Conservation (phyloP, 1,284 basidiomycete genomes). For the Phylloporus gajari region DNA sequence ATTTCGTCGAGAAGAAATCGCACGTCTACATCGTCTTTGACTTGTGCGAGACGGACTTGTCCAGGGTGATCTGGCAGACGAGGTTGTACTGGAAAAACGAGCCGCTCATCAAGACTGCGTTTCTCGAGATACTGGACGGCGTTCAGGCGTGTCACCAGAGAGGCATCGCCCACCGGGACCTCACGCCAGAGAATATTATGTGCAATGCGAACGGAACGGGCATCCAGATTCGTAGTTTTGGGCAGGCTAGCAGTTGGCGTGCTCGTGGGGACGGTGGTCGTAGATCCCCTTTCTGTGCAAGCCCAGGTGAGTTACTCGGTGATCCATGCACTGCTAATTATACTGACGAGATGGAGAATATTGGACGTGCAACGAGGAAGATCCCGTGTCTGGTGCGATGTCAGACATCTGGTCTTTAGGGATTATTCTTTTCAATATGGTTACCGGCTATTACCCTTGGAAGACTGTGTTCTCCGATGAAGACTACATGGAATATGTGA, state of each 20-base stretch:
- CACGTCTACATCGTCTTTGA: conserved; percentile 68
- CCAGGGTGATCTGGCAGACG: conserved; percentile 57
- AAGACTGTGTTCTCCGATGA: conserved; percentile 80
- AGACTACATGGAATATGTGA: conserved; percentile 75
- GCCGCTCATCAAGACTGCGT: conserved; percentile 67
- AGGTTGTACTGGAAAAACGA: conserved; percentile 58
- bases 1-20: conserved; percentile 61
- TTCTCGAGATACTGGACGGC: conserved; percentile 82
- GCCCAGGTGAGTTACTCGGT: conserved; percentile 63
- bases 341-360: conserved; percentile 62
- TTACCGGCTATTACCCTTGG: conserved; percentile 91
- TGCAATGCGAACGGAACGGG: conserved; percentile 65
- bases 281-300: conserved; percentile 84
- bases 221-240: conserved; percentile 84
- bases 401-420: conserved; percentile 94
- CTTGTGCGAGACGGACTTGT: conserved; percentile 69
- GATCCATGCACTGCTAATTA: background rate
- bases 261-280: conserved; percentile 78
- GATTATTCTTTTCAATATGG: conserved; percentile 85
- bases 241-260: conserved; percentile 75
- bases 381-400: conserved; percentile 60
- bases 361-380: conserved; percentile 35
- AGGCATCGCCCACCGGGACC: conserved; percentile 84
- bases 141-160: conserved; percentile 72
- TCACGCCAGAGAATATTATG: conserved; percentile 90